Percentiles rank a stretch among this genome's conserved stretches.
These are phyloP conservation scores for Plasmodium gallinaceum DNA, from an alignment of 169 alveolate species.

Conservation along the genomic window DNA sequence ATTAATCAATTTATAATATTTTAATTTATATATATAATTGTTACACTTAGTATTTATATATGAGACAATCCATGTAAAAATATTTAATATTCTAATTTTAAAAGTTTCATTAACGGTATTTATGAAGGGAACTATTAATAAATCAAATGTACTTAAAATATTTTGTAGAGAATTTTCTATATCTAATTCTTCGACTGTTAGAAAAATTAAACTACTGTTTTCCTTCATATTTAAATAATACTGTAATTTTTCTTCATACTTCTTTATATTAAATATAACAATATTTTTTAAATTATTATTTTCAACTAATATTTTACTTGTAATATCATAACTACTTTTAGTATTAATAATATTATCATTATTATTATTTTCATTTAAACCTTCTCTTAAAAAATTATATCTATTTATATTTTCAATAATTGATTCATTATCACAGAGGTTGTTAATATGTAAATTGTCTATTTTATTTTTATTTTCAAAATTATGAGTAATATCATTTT, in stretches of 20 bases:
- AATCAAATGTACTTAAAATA: constrained; percentile 19
- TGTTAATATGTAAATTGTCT: neutral
- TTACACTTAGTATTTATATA: constrained; percentile 14
- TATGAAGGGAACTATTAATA: constrained; percentile 11
- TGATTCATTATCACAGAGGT: neutral
- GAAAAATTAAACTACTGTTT: neutral
- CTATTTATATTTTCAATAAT: no score
- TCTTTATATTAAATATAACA: constrained; percentile 16
- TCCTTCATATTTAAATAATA: constrained; percentile 7
- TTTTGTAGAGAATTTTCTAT: constrained; percentile 25
- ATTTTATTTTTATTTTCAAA: neutral
- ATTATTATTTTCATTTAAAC: neutral
- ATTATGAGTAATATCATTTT: neutral
- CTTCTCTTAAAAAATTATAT: neutral
- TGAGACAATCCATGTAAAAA: constrained; percentile 47
- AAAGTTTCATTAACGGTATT: constrained; percentile 24
- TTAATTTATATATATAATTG: constrained; percentile 32
- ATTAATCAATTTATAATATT: constrained; percentile 15
- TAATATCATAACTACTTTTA: neutral
- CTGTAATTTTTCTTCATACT: constrained; percentile 13
- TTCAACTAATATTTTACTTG: neutral
- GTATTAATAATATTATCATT: neutral
- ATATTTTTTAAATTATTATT: constrained; percentile 11
- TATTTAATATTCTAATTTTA: constrained; percentile 14
- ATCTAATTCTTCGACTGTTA: neutral